A percentile compares a stretch with the other conserved stretches of the same genome.
Conservation (phyloP, 208 protist genomes). For the Leishmania tarentolae region DNA sequence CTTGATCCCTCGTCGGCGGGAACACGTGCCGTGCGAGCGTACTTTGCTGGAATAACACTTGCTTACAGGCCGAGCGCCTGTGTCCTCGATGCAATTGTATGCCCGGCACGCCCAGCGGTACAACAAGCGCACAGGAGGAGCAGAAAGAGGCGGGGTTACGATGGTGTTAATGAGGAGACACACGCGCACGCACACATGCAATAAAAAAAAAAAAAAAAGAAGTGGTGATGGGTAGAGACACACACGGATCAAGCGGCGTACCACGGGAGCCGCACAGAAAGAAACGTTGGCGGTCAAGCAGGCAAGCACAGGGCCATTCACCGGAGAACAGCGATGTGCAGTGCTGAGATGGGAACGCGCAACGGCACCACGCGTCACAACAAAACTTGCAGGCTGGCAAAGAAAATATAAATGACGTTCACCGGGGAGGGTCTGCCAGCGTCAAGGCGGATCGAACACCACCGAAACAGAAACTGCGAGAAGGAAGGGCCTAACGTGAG, state of each 20-base stretch:
- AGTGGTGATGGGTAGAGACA: neutral
- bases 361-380: too few species aligned
- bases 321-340: constrained; percentile 4
- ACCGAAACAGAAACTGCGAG: neutral
- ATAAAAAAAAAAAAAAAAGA: constrained; percentile 5
- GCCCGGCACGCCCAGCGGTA: neutral
- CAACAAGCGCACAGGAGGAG: neutral
- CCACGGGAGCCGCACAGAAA: neutral
- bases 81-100: neutral
- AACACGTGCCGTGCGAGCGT: neutral
- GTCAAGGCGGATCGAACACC: neutral
- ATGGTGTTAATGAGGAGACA: too few species aligned
- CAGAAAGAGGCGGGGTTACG: neutral
- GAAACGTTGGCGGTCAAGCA: neutral
- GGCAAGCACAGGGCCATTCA: neutral
- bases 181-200: neutral
- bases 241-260: neutral
- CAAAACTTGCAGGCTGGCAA: too few species aligned
- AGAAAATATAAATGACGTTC: too few species aligned
- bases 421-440: neutral
- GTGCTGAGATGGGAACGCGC: neutral
- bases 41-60: neutral
- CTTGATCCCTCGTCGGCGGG: neutral
- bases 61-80: neutral
- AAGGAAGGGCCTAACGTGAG: neutral